These are phyloP conservation scores for Neonothopanus nambi DNA, from an alignment of 1,284 basidiomycete genomes.

Conservation along the genomic window DNA sequence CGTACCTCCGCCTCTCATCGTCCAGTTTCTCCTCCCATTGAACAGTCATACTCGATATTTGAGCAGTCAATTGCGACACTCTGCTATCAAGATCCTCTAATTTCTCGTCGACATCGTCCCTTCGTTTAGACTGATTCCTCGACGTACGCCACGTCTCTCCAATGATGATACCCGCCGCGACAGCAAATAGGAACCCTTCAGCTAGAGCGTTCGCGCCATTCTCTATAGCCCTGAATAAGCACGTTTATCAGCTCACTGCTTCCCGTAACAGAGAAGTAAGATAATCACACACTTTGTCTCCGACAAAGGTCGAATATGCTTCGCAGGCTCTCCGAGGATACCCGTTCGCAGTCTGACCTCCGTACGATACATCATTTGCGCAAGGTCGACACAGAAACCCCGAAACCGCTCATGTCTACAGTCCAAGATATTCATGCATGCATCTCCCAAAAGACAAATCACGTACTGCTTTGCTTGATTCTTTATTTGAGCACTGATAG, in stretches of 20 bases:
- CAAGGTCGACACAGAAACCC: constrained; percentile 72
- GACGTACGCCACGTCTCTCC: constrained; percentile 81
- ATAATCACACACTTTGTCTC: constrained; percentile 67
- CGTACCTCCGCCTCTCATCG: constrained; percentile 45
- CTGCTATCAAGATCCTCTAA: constrained; percentile 57
- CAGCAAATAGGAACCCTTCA: constrained; percentile 83
- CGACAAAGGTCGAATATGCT: constrained; percentile 78
- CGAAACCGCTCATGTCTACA: constrained; percentile 79
- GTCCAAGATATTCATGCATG: background rate
- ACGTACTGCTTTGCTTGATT: constrained; percentile 78
- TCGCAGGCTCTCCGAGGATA: constrained; percentile 77
- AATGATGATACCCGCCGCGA: constrained; percentile 75
- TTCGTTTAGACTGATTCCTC: constrained; percentile 68
- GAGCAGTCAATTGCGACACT: constrained; percentile 47
- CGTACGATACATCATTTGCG: constrained; percentile 79
- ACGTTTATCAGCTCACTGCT: too few relatives aligned
- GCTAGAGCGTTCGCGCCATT: constrained; percentile 88
- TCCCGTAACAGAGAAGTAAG: background rate
- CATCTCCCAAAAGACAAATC: constrained; percentile 1
- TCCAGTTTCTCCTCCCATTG: constrained; percentile 45
- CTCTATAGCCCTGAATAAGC: constrained; percentile 71
- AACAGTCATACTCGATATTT: too few relatives aligned
- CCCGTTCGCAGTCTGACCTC: constrained; percentile 79
- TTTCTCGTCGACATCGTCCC: constrained; percentile 75
- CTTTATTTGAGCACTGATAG: constrained; percentile 76